Percentiles rank a stretch among this genome's conserved stretches.
Evolutionary conservation across 2,329 filamentous ascomycete species (phyloP).

Genomic region (Coniochaeta ligniaria): DNA sequence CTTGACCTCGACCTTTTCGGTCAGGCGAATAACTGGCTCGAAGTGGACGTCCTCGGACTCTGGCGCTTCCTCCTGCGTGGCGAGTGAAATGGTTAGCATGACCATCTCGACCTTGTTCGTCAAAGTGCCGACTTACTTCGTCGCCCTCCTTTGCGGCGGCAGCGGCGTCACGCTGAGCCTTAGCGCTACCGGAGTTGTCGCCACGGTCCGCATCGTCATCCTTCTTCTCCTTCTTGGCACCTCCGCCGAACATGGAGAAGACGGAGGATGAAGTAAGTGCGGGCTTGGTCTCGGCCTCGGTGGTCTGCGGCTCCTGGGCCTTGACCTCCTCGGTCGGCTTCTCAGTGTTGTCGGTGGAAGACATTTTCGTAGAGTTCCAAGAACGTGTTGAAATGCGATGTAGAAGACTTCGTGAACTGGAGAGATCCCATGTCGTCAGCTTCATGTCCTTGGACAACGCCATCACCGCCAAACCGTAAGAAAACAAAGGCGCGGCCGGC

Average conservation of each 20-base stretch:
- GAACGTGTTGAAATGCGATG: not conserved
- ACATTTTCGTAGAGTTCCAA: slow-evolving; percentile 17
- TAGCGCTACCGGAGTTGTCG: slow-evolving; percentile 83
- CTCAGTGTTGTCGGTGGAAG: slow-evolving; percentile 23
- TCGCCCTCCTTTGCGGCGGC: slow-evolving; percentile 45
- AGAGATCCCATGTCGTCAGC: not conserved
- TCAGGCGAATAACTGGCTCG: slow-evolving; percentile 91
- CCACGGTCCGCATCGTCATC: slow-evolving; percentile 70
- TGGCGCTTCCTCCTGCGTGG: slow-evolving; percentile 62
- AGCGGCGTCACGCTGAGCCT: slow-evolving; percentile 58
- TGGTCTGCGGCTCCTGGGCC: slow-evolving; percentile 10
- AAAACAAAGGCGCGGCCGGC: not conserved
- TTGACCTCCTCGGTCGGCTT: slow-evolving; percentile 25
- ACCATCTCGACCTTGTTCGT: not conserved
- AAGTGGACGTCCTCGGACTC: slow-evolving; percentile 95
- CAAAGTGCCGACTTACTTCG: slow-evolving; percentile 36
- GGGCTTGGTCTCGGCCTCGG: slow-evolving; percentile 21
- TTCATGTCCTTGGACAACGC: not conserved
- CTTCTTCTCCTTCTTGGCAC: slow-evolving; percentile 95
- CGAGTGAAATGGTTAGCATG: slow-evolving; percentile 3
- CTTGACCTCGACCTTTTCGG: slow-evolving; percentile 93
- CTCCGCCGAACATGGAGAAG: slow-evolving; percentile 98
- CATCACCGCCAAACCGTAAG: not conserved
- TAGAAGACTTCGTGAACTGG: not conserved
- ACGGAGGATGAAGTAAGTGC: slow-evolving; percentile 54